Base-by-base conservation (phyloP, 345 rosid genomes). In the Rhizophora apiculata region DNA sequence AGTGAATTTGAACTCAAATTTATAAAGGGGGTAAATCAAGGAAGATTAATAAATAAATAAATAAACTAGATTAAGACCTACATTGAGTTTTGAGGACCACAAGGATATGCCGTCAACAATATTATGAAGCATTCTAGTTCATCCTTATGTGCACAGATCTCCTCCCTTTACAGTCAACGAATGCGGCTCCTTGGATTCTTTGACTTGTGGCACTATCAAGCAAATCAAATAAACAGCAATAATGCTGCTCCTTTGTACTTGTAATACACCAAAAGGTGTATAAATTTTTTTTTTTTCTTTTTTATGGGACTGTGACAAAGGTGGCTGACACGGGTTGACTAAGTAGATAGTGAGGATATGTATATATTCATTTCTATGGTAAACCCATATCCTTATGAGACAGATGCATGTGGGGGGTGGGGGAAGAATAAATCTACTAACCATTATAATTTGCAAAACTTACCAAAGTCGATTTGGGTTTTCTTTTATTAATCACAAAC, bases 161-260 rank as follows among this genome's bases (percentile, higher is more conserved):
- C 60, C 10, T 55, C 29, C 60, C 8, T 55, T 55, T 71, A 78
- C 71, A 76, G 88, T 88, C 89, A 88, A 88, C 59, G 68, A 82
- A 71, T 78, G 86, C 88, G 91, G 88, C 80, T 80, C 76, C 60
- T 75, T 77, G 72, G 75, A 82, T 86, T 48, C 78, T 82, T 78
- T 74, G 80, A 69, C 80, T 63, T 61, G 0, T 51, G 62, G 30
- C 56, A 43, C 70, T 18, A 56, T 67, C 64, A 62, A 32, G 8
- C 76, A 74, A 66, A 21, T 69, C 66, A 34, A 56, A 77, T 72
- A 68, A 78, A 71, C 74, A 63, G 57, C 66, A 71, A 74, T 76
- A 29, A 76, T 68, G 48, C 31, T 74, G 71, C 63, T 37, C 62
- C 31, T 31, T 1, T 65, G 6, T 39, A 51, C 48, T 37, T 37